These are phyloP conservation scores for Hsuehochloa calcarea DNA, from an alignment of 176 grass and related monocot genomes.

Conservation along the genomic window DNA sequence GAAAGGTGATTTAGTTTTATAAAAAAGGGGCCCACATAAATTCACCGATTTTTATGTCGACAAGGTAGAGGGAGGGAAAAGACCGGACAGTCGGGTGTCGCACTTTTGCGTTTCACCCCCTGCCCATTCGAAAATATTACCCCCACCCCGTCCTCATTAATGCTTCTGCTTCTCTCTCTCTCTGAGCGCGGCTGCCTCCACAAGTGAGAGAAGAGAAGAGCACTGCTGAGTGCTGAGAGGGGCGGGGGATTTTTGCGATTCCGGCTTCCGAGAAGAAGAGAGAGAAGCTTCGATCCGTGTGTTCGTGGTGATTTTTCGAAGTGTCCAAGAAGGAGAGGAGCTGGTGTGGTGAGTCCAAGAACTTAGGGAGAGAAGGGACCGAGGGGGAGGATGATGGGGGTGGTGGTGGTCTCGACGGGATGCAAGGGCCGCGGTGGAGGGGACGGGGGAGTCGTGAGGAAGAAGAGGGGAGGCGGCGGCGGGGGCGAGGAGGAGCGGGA, in stretches of 20 bases:
- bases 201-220: not conserved
- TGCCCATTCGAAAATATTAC: slow-evolving; percentile 34
- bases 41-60: no score
- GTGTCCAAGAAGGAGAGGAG: not conserved
- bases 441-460: slow-evolving; percentile 8
- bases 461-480: not conserved
- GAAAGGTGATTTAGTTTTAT: no score
- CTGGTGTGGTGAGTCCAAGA: not conserved
- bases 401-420: slow-evolving; percentile 73
- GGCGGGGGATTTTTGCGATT: not conserved
- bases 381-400: slow-evolving; percentile 48
- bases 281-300: slow-evolving; percentile 14
- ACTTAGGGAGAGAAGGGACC: not conserved
- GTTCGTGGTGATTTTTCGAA: not conserved
- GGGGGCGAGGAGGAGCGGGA: slow-evolving; percentile 26
- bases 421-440: slow-evolving; percentile 49
- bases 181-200: slow-evolving; percentile 26
- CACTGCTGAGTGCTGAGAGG: not conserved
- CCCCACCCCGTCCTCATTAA: slow-evolving; percentile 30
- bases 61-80: no score
- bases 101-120: not conserved
- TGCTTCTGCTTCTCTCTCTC: slow-evolving; percentile 20
- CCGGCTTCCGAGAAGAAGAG: slow-evolving; percentile 20
- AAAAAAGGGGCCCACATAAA: no score
- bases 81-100: not conserved